Evolutionary conservation across 179 eudicot species (phyloP), one percentile per base, ranked within the genome.

Genomic region (Silene noctiflora): DNA sequence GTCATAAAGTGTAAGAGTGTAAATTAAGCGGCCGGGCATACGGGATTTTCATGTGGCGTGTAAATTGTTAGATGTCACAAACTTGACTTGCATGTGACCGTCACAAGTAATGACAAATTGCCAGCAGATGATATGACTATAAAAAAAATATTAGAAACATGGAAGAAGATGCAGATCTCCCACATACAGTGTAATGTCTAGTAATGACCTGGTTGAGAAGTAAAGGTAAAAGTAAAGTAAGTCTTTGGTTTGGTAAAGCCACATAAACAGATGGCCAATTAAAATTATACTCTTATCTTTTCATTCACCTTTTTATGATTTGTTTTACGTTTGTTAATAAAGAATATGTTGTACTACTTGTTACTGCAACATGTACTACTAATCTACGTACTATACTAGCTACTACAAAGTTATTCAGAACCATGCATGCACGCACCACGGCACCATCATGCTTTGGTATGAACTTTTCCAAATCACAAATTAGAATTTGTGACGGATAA

Each of bases 191-290:
- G 42, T 5, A 5, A 5, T 35, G 42, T 39, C 46, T 39, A 39
- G 46, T 39, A 39, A 39, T 39, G 46, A 39, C 11, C 46, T 39
- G 11, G 69, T 12, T 19, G 10, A 71, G 63, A 79, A 74, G 71
- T 42, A 74, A 80, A 42, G 21, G 12, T 65, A 29, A 70, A 59
- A 73, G 73, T 17, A 76, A 65, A 33, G 10, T 51, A 51, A 13
- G 27, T 20, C 73, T 75, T 78, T 73, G 46, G 29, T 51, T 48
- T 8, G 70, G 31, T 48, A 75, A 74, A 74, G 81, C 77, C 70
- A 35, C 56, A 79, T 24, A 58, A 74, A 74, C 39, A 35, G 60
- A 51, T 62, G 61, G 21, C 79, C 72, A 63, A 80, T 71, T 4
- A 60, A 62, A 75, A 31, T 62, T 42, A 24, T 46, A 33, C 0